These are phyloP conservation scores for Saposhnikovia divaricata DNA, from an alignment of 129 eudicot genomes.

Conservation along the genomic window DNA sequence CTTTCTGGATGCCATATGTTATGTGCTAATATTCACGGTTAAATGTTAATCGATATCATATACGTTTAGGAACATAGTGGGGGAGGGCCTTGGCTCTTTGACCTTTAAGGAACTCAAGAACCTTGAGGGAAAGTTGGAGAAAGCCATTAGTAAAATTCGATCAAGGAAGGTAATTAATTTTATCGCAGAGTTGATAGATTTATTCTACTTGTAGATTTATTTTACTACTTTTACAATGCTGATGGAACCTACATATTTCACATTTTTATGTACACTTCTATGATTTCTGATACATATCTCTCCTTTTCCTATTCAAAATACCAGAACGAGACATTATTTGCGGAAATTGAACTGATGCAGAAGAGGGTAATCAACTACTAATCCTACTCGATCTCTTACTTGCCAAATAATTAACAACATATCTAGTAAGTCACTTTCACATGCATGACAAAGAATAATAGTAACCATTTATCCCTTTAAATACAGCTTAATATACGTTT, in stretches of 20 bases:
- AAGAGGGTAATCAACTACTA: slow-evolving; percentile 28
- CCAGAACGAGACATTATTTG: slow-evolving; percentile 39
- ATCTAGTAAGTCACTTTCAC: no score
- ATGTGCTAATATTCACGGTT: neutral
- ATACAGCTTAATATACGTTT: no score
- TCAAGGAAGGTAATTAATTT: slow-evolving; percentile 21
- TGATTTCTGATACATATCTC: neutral
- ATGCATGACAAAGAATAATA: no score
- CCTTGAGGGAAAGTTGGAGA: slow-evolving; percentile 33
- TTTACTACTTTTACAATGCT: neutral
- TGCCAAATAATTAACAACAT: neutral
- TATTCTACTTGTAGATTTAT: neutral
- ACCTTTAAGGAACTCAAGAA: slow-evolving; percentile 30
- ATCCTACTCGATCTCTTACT: neutral
- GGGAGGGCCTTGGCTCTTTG: slow-evolving; percentile 28
- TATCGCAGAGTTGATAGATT: no score
- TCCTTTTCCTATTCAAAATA: neutral
- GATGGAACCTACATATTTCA: neutral
- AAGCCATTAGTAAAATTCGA: slow-evolving; percentile 33
- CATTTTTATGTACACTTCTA: neutral
- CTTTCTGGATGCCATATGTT: neutral
- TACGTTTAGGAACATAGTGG: slow-evolving; percentile 24
- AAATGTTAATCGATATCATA: neutral
- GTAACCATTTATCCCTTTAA: no score
- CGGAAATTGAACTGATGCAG: slow-evolving; percentile 44